Evolutionary conservation across 2,329 filamentous ascomycete genomes (phyloP).

Genomic region (Diaporthe amygdali): DNA sequence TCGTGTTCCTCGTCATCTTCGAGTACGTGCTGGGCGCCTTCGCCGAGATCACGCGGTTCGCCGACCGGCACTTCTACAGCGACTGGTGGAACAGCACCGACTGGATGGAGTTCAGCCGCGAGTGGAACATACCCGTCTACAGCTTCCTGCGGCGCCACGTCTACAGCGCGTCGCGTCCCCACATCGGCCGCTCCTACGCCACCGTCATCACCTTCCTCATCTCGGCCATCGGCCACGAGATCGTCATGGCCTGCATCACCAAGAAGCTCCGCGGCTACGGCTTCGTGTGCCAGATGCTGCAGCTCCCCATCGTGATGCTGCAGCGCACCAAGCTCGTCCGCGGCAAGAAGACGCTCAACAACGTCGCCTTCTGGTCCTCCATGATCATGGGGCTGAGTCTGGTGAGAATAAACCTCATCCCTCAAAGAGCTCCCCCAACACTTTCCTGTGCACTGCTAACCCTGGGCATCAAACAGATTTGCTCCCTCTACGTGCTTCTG

Average conservation of each 20-base stretch:
- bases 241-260: slow-evolving; percentile 97
- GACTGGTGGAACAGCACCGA: slow-evolving; percentile 81
- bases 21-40: slow-evolving; percentile 95
- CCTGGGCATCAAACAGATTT: slow-evolving; percentile 44
- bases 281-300: slow-evolving; percentile 93
- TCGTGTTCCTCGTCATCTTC: slow-evolving; percentile 98
- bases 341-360: slow-evolving; percentile 80
- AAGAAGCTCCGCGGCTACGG: slow-evolving; percentile 96
- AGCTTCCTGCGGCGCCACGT: slow-evolving; percentile 94
- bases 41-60: slow-evolving; percentile 92
- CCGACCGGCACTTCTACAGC: slow-evolving; percentile 90
- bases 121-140: slow-evolving; percentile 98
- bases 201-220: slow-evolving; percentile 93
- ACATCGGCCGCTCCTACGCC: slow-evolving; percentile 77
- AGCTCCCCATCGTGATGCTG: slow-evolving; percentile 92
- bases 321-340: slow-evolving; percentile 82
- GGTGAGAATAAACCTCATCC: slow-evolving; percentile 52
- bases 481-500: slow-evolving; percentile 58
- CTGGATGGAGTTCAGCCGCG: slow-evolving; percentile 94
- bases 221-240: slow-evolving; percentile 86
- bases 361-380: slow-evolving; percentile 87
- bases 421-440: background rate
- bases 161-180: slow-evolving; percentile 80
- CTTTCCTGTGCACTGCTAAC: slow-evolving; percentile 26
- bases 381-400: slow-evolving; percentile 87